Conservation (phyloP, 2,329 filamentous ascomycete genomes). For the Xylaria sp. region DNA sequence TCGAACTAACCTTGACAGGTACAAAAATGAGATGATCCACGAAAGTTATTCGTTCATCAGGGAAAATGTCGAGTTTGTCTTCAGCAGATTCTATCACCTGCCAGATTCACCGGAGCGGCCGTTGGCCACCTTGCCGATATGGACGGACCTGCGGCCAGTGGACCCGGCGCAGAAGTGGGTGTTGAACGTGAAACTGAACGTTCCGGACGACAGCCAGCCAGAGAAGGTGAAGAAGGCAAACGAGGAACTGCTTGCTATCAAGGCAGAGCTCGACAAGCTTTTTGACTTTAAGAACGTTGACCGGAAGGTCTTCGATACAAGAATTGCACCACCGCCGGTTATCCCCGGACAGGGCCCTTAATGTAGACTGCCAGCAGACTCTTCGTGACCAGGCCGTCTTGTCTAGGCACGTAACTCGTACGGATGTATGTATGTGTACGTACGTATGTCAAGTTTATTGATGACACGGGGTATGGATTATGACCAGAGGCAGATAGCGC, state of each 20-base stretch:
- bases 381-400: neutral
- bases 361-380: neutral
- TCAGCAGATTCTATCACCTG: constrained; percentile 51
- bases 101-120: constrained; percentile 30
- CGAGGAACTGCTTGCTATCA: constrained; percentile 53
- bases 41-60: constrained; percentile 57
- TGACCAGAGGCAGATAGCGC: no score
- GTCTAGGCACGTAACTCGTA: neutral
- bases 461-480: no score
- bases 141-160: constrained; percentile 50
- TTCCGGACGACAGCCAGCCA: constrained; percentile 59
- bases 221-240: constrained; percentile 59
- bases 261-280: constrained; percentile 74
- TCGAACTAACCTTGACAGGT: constrained; percentile 39
- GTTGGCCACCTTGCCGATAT: constrained; percentile 47
- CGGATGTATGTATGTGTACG: no score
- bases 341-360: constrained; percentile 5
- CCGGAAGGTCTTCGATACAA: constrained; percentile 36
- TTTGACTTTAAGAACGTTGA: constrained; percentile 86
- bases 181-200: constrained; percentile 56
- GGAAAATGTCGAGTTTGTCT: constrained; percentile 57
- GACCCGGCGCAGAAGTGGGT: constrained; percentile 58
- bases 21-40: constrained; percentile 56
- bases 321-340: constrained; percentile 31
- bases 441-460: no score